Percentiles rank a stretch among this genome's conserved stretches.
These are phyloP conservation scores for Xylariaceae sp. DNA, from an alignment of 2,329 filamentous ascomycete species.

Conservation along the genomic window DNA sequence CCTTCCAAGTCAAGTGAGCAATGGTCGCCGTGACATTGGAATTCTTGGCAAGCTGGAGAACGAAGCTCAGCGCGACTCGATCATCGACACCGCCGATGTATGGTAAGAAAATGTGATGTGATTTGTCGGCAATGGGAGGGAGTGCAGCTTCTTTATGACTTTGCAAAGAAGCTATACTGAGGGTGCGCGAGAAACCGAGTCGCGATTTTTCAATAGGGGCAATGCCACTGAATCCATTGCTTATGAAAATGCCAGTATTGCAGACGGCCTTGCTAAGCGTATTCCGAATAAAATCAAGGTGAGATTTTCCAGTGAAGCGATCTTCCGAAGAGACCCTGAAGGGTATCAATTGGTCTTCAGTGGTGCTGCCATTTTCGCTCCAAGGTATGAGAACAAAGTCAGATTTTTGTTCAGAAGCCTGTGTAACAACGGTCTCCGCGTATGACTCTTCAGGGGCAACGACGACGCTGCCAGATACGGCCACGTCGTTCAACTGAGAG, in stretches of 20 bases:
- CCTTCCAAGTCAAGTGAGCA: constrained; percentile 49
- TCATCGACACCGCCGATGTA: constrained; percentile 86
- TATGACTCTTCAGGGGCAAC: constrained; percentile 75
- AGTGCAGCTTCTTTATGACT: constrained; percentile 54
- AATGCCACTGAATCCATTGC: constrained; percentile 51
- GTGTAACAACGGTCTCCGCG: constrained; percentile 68
- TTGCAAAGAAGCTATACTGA: constrained; percentile 57
- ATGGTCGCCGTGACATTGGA: constrained; percentile 74
- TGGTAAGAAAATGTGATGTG: constrained; percentile 80
- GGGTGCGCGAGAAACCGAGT: constrained; percentile 42
- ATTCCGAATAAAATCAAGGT: constrained; percentile 69
- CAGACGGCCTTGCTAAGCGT: constrained; percentile 61
- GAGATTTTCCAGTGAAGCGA: constrained; percentile 58
- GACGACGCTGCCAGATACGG: constrained; percentile 75
- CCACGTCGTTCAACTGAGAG: constrained; percentile 76
- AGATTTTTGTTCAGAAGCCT: constrained; percentile 64
- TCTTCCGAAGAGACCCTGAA: constrained; percentile 47
- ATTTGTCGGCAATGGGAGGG: constrained; percentile 59
- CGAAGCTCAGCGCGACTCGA: constrained; percentile 70
- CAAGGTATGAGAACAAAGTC: constrained; percentile 83
- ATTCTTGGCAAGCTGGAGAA: constrained; percentile 79
- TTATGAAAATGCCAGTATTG: constrained; percentile 75
- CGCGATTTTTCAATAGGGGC: constrained; percentile 33
- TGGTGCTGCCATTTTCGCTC: constrained; percentile 75
- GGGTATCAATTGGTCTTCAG: constrained; percentile 54